These are phyloP conservation scores for Termitomyces sp. DNA, from an alignment of 768 basidiomycete genomes.

Conservation along the genomic window DNA sequence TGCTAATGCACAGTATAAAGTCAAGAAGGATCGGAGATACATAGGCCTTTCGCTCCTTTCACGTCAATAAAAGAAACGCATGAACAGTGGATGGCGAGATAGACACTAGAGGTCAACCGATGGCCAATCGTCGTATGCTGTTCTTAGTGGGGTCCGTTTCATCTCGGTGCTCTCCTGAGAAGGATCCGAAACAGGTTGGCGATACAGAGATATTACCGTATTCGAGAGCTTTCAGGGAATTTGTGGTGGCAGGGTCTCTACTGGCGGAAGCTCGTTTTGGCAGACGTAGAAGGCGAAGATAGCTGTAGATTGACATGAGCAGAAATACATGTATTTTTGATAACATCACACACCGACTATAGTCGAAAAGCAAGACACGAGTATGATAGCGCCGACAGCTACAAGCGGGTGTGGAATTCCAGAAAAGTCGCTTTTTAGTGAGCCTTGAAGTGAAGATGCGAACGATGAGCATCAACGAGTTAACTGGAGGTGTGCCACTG, in stretches of 20 bases:
- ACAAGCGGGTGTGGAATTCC: slow-evolving; percentile 16
- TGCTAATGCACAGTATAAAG: neutral
- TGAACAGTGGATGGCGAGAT: neutral
- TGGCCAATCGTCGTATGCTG: slow-evolving; percentile 11
- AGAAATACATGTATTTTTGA: neutral
- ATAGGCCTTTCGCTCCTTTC: too few species aligned
- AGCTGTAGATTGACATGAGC: neutral
- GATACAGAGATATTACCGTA: slow-evolving; percentile 10
- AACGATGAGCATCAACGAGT: slow-evolving; percentile 18
- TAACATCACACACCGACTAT: slow-evolving; percentile 19
- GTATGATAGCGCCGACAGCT: slow-evolving; percentile 19
- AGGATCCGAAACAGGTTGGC: neutral
- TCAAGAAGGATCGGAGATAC: neutral
- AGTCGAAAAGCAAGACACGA: slow-evolving; percentile 24
- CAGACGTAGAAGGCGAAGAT: slow-evolving; percentile 9
- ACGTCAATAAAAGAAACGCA: neutral
- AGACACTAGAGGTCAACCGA: slow-evolving; percentile 2
- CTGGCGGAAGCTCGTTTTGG: slow-evolving; percentile 6
- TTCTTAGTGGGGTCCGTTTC: neutral
- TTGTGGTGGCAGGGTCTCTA: neutral
- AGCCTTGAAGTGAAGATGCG: slow-evolving; percentile 19
- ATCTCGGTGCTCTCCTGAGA: neutral
- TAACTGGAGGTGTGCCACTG: slow-evolving; percentile 9
- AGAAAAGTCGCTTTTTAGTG: slow-evolving; percentile 27
- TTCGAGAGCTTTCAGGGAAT: slow-evolving; percentile 1